phyloP scores from a whole-genome alignment of 2,329 filamentous ascomycete genomes.

The Cladosporium austrohemisphaericum region DNA sequence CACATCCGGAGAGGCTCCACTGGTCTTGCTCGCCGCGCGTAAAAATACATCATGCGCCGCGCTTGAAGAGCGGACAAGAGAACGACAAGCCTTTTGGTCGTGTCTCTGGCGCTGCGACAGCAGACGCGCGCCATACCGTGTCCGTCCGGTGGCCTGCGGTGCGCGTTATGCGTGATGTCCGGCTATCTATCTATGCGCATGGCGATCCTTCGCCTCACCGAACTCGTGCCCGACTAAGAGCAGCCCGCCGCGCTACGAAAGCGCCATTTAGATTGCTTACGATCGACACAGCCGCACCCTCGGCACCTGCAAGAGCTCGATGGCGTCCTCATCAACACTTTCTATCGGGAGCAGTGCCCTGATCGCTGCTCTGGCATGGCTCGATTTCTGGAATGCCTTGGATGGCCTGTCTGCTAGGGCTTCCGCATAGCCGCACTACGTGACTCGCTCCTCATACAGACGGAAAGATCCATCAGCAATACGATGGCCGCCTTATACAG shows the following conservation, averaged over 20 bases:
- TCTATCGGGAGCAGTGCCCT: too few relatives aligned
- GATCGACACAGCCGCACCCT: neutral
- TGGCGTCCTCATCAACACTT: too few relatives aligned
- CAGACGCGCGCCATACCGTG: too few relatives aligned
- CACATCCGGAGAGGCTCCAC: too few relatives aligned
- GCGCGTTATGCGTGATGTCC: too few relatives aligned
- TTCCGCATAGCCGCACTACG: neutral
- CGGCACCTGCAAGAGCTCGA: neutral
- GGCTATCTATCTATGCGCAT: too few relatives aligned
- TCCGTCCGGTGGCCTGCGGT: too few relatives aligned
- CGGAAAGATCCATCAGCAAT: too few relatives aligned
- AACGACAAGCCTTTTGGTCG: constrained; percentile 14
- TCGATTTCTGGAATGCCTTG: neutral
- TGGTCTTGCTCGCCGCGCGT: constrained; percentile 6
- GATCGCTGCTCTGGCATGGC: too few relatives aligned
- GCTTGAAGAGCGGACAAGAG: constrained; percentile 6
- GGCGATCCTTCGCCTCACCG: constrained; percentile 2
- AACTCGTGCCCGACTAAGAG: neutral
- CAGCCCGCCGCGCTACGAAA: neutral
- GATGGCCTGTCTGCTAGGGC: neutral
- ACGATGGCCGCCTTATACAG: too few relatives aligned
- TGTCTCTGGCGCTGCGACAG: neutral
- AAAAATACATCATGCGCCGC: neutral
- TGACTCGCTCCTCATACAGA: neutral
- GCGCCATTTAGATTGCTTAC: neutral